Evolutionary conservation across 331 rosid species (phyloP), one percentile per base, ranked within the genome.

Genomic region (Pyracantha coccinea): DNA sequence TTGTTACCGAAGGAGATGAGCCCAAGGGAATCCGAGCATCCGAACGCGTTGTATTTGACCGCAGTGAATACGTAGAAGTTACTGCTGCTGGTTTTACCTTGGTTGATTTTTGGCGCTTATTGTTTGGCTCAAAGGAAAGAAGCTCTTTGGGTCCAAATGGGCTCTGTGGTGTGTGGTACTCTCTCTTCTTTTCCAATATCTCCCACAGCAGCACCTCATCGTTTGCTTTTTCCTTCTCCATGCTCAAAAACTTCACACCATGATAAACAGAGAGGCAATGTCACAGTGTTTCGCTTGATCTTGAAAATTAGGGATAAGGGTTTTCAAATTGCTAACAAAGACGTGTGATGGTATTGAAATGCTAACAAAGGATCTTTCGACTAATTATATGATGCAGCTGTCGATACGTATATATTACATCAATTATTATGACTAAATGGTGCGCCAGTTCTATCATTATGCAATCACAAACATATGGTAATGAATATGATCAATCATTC

Each of bases 161-260:
- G 59, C 68, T 72, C 35, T 24, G 66, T 23, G 68, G 76, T 8
- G 33, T 24, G 25, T 58, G 67, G 41, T 35, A 58, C 25, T 72
- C 17, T 24, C 38, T 35, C 35, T 72, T 72, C 25, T 35, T 72
- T 58, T 58, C 76, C 68, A 72, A 10, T 5, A 35, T 35, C 55
- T 38, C 68, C 76, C 68, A 72, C 16, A 72, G 60, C 76, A 72
- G 76, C 19, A 58, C 41, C 41, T 58, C 68, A 38, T 72, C 68
- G 12, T 72, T 23, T n/a, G 76, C n/a, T 71, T 71, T 15, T 16
- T 72, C 76, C 25, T 58, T 72, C 76, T 72, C 68, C 57, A 24
- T 32, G 57, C 68, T 24, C 23, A 57, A 2, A 58, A 72, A 3
- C 76, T 72, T 35, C 76, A 38, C 24, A 23, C 13, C 20, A 20